phyloP scores from a whole-genome alignment of 352 stramenopile genomes.

The Pythium insidiosum region DNA sequence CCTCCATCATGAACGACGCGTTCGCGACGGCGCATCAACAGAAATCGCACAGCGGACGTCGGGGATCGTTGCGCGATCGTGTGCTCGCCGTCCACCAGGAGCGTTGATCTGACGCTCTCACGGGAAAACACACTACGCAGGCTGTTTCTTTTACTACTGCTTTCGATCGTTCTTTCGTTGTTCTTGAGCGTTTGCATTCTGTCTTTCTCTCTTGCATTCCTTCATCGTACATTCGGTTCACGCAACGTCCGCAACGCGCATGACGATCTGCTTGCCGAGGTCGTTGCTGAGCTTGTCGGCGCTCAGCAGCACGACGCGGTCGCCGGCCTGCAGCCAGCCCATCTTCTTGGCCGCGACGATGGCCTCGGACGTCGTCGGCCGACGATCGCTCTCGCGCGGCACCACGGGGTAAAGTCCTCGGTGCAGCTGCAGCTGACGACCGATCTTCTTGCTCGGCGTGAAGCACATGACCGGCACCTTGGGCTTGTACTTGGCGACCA shows the following conservation, averaged over 20 bases:
- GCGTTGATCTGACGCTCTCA: too few species aligned
- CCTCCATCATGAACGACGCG: conserved; percentile 36
- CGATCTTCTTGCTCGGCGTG: conserved; percentile 81
- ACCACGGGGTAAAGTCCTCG: conserved; percentile 72
- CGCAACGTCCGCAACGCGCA: conserved; percentile 72
- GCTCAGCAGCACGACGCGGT: conserved; percentile 87
- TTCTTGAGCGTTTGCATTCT: too few species aligned
- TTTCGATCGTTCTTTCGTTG: too few species aligned
- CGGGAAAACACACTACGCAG: too few species aligned
- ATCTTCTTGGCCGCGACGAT: conserved; percentile 88
- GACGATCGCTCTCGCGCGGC: conserved; percentile 40
- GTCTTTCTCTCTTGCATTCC: too few species aligned
- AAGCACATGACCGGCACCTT: conserved; percentile 90
- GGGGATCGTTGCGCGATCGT: conserved; percentile 25
- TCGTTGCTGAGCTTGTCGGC: conserved; percentile 74
- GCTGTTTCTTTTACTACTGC: too few species aligned
- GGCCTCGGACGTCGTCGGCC: conserved; percentile 73
- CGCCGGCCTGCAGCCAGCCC: conserved; percentile 82
- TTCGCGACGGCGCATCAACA: conserved; percentile 4
- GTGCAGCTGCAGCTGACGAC: conserved; percentile 88
- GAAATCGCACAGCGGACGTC: conserved; percentile 7
- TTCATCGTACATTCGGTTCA: conserved; percentile 34
- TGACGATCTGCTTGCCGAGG: conserved; percentile 75
- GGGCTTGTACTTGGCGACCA: conserved; percentile 88
- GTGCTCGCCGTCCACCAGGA: conserved; percentile 11